Evolutionary conservation across 208 protist species (phyloP).

Genomic region (Angomonas ambiguus): DNA sequence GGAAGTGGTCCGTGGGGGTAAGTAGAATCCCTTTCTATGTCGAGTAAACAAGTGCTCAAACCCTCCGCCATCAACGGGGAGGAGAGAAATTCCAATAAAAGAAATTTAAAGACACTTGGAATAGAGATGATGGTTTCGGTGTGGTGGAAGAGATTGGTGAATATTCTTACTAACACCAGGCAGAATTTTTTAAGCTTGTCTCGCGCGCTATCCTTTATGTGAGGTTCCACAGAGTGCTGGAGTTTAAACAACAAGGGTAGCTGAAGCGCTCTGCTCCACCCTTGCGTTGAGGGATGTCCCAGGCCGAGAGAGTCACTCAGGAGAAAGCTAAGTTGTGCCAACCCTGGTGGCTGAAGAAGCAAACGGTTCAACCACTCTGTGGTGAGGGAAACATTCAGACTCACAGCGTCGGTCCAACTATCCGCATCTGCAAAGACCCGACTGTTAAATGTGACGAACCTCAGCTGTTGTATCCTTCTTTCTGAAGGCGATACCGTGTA

Average conservation of each 20-base stretch:
- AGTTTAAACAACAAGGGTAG: conserved; percentile 56
- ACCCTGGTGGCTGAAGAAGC: conserved; percentile 48
- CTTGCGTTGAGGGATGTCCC: conserved; percentile 6
- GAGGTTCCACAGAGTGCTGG: conserved; percentile 15
- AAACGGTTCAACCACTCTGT: conserved; percentile 47
- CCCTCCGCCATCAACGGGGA: conserved; percentile 79
- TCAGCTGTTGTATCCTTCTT: not conserved
- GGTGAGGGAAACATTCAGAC: conserved; percentile 32
- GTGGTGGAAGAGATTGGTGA: conserved; percentile 43
- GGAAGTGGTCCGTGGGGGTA: conserved; percentile 23
- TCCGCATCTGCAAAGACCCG: conserved; percentile 45
- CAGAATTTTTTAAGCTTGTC: conserved; percentile 46
- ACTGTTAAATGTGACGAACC: conserved; percentile 51
- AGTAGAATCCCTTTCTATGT: conserved; percentile 22
- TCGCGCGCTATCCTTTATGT: conserved; percentile 26
- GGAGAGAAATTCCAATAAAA: conserved; percentile 52
- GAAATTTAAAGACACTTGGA: conserved; percentile 29
- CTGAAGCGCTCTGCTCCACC: conserved; percentile 65
- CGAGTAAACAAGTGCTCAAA: conserved; percentile 26
- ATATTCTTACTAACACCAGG: conserved; percentile 46
- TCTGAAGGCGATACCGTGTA: conserved; percentile 2
- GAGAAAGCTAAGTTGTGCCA: conserved; percentile 71
- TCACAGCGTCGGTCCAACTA: conserved; percentile 60
- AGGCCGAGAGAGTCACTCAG: conserved; percentile 17
- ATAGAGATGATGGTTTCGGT: conserved; percentile 46